A percentile compares a stretch with the other conserved stretches of the same genome.
Evolutionary conservation across 495 filamentous ascomycete species (phyloP).

Genomic region (Tuber indicum): DNA sequence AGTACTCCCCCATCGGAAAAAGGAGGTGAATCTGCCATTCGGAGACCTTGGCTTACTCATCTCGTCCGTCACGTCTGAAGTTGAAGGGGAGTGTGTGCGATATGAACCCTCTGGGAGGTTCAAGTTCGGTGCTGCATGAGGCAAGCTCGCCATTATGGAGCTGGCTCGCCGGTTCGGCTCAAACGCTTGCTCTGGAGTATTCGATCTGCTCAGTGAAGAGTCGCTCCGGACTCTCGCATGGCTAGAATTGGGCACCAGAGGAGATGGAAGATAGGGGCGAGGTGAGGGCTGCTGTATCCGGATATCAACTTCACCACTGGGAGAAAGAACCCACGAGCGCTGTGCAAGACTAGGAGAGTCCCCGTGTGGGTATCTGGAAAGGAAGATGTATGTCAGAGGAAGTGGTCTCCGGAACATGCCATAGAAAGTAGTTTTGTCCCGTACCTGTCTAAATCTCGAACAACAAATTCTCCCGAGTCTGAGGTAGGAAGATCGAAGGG

Average conservation of each 20-base stretch:
- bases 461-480: slow-evolving; percentile 26
- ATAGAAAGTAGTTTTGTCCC: slow-evolving; percentile 32
- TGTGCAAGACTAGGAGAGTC: slow-evolving; percentile 36
- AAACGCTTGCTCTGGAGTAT: slow-evolving; percentile 20
- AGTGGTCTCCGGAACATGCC: slow-evolving; percentile 39
- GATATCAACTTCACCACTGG: slow-evolving; percentile 32
- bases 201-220: slow-evolving; percentile 33
- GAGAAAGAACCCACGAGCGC: slow-evolving; percentile 18
- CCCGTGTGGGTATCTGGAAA: slow-evolving; percentile 41
- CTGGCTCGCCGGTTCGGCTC: slow-evolving; percentile 25
- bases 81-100: slow-evolving; percentile 33
- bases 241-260: slow-evolving; percentile 19
- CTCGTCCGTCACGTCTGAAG: slow-evolving; percentile 41
- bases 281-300: slow-evolving; percentile 24
- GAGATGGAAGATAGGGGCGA: slow-evolving; percentile 26
- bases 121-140: slow-evolving; percentile 32
- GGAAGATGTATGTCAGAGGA: slow-evolving; percentile 39
- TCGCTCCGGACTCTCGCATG: slow-evolving; percentile 42
- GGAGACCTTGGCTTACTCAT: slow-evolving; percentile 55
- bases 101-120: slow-evolving; percentile 39
- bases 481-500: slow-evolving; percentile 6
- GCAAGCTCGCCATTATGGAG: slow-evolving; percentile 30
- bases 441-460: slow-evolving; percentile 40
- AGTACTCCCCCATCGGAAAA: slow-evolving; percentile 61
- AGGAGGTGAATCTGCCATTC: slow-evolving; percentile 57